Percentiles rank a stretch among this genome's conserved stretches.
phyloP scores from a whole-genome alignment of 2,329 filamentous ascomycete genomes.

The Cryphonectria nitschkei region DNA sequence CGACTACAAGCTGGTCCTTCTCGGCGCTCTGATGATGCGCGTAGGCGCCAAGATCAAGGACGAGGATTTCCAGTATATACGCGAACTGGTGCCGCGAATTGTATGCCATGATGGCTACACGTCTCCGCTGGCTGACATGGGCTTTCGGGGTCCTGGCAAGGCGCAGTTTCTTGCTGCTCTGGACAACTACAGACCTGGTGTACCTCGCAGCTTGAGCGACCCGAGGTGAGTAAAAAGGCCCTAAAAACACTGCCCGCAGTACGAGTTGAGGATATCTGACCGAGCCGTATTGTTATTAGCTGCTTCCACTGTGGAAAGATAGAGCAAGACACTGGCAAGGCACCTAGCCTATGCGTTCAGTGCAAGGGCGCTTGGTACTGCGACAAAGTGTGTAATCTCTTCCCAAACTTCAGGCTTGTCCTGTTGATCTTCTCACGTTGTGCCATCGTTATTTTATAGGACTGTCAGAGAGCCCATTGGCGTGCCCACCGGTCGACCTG shows the following conservation, averaged over 20 bases:
- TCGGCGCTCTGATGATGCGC: slow-evolving; percentile 34
- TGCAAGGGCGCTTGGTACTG: slow-evolving; percentile 32
- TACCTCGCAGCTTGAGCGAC: slow-evolving; percentile 29
- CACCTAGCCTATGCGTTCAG: slow-evolving; percentile 20
- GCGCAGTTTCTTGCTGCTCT: slow-evolving; percentile 33
- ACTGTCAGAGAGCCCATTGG: slow-evolving; percentile 30
- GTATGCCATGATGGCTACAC: slow-evolving; percentile 15
- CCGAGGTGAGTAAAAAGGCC: slow-evolving; percentile 19
- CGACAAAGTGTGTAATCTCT: slow-evolving; percentile 24
- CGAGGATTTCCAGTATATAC: slow-evolving; percentile 31
- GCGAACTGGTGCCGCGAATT: slow-evolving; percentile 27
- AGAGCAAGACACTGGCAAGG: slow-evolving; percentile 24
- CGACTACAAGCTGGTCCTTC: slow-evolving; percentile 31
- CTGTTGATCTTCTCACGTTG: background rate
- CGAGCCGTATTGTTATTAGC: slow-evolving; percentile 17
- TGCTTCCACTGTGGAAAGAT: slow-evolving; percentile 34
- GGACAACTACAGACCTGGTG: slow-evolving; percentile 31
- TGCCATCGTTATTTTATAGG: slow-evolving; percentile 8
- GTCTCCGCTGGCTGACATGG: slow-evolving; percentile 12
- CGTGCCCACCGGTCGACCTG: slow-evolving; percentile 25
- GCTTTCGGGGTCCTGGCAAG: slow-evolving; percentile 31
- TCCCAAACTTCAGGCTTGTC: background rate
- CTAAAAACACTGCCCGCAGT: background rate
- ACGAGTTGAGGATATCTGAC: background rate
- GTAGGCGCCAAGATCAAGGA: slow-evolving; percentile 32